Conservation (phyloP, 208 protist genomes). For the Trypanosoma avium region DNA sequence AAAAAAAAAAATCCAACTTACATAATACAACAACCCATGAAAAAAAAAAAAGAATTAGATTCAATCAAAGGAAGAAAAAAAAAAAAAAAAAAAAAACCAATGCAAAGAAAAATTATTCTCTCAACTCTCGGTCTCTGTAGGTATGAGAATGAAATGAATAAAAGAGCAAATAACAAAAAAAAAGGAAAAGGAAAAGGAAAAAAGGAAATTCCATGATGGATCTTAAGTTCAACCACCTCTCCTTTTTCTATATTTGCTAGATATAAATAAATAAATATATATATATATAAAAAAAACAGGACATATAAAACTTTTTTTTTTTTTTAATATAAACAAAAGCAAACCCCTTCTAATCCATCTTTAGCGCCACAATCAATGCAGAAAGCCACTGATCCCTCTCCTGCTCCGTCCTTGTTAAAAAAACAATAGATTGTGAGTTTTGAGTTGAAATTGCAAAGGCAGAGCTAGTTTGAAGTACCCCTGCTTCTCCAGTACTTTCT, state of each 20-base stretch:
- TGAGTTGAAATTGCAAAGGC: conserved; percentile 65
- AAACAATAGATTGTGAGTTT: conserved; percentile 74
- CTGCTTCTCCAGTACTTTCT: neutral
- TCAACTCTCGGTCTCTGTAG: too few relatives aligned
- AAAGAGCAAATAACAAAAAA: too few relatives aligned
- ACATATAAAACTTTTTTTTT: conserved; percentile 13
- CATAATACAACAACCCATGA: neutral
- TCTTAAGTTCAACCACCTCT: too few relatives aligned
- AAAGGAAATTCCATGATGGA: too few relatives aligned
- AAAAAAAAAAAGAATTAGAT: conserved; percentile 8
- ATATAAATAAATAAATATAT: too few relatives aligned
- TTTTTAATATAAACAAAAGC: too few relatives aligned
- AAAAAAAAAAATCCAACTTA: conserved; percentile 14
- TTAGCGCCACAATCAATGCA: conserved; percentile 51
- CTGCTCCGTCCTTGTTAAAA: conserved; percentile 53
- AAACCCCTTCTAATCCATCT: conserved; percentile 81
- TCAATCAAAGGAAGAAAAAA: conserved; percentile 10
- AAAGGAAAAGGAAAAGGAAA: too few relatives aligned
- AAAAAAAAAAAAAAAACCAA: conserved; percentile 17
- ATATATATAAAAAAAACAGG: conserved; percentile 15
- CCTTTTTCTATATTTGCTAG: too few relatives aligned
- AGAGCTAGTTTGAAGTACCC: conserved; percentile 18
- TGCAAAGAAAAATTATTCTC: neutral
- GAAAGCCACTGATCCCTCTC: conserved; percentile 75
- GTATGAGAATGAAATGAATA: too few relatives aligned